Percentiles rank a stretch among this genome's conserved stretches.
Evolutionary conservation across 176 grass and related monocot species (phyloP).

Genomic region (Paspalum vaginatum): DNA sequence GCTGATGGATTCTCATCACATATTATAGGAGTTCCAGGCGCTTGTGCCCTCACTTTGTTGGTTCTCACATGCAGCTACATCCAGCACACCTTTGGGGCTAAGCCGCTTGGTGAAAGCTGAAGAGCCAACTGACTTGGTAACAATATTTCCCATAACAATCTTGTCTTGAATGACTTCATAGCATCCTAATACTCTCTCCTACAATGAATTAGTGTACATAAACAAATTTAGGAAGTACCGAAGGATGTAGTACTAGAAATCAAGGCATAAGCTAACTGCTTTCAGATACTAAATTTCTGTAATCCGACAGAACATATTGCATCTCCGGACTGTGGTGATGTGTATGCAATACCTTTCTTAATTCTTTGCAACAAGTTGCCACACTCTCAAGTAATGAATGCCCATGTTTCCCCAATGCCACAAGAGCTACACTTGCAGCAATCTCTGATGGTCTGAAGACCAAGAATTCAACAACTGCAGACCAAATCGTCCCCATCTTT

Average conservation of each 20-base stretch:
- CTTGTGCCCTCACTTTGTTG: constrained; percentile 48
- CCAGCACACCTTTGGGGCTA: constrained; percentile 62
- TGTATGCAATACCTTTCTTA: constrained; percentile 52
- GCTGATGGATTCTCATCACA: constrained; percentile 30
- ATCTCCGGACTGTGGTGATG: neutral
- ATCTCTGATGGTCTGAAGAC: constrained; percentile 61
- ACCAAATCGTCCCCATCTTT: constrained; percentile 22
- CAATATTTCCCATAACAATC: constrained; percentile 32
- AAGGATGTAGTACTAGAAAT: constrained; percentile 1
- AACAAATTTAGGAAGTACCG: neutral
- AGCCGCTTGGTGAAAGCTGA: constrained; percentile 31
- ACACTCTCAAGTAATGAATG: constrained; percentile 42
- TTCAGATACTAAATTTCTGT: neutral
- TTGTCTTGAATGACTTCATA: constrained; percentile 51
- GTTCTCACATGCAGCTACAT: constrained; percentile 49
- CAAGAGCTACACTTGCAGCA: constrained; percentile 57
- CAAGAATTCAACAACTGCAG: constrained; percentile 65
- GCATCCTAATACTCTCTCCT: constrained; percentile 67
- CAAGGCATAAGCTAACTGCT: neutral
- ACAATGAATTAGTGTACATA: neutral
- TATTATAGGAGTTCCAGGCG: constrained; percentile 34
- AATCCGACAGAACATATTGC: neutral
- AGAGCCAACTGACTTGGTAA: constrained; percentile 13
- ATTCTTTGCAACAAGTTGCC: constrained; percentile 45
- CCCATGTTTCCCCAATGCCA: constrained; percentile 45